Evolutionary conservation across 2,329 filamentous ascomycete genomes (phyloP).

Genomic region (Acephala macrosclerotiorum): DNA sequence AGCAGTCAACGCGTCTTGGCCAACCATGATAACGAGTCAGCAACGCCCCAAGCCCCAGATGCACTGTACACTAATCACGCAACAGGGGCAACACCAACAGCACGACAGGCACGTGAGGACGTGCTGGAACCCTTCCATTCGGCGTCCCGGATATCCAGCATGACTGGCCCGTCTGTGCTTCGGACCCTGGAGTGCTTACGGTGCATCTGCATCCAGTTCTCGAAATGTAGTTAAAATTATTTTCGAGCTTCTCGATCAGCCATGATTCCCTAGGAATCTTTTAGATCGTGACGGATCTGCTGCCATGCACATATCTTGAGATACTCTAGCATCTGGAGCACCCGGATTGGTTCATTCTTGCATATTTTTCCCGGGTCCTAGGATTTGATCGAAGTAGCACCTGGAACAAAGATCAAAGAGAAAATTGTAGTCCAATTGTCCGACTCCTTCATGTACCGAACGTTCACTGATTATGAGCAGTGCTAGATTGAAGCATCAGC

Average conservation of each 20-base stretch:
- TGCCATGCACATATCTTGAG: constrained; percentile 2
- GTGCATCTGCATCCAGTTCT: constrained; percentile 3
- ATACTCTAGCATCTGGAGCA: not conserved
- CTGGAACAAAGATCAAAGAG: not conserved
- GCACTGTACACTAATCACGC: constrained; percentile 7
- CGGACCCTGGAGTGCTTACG: constrained; percentile 6
- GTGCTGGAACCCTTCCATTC: not conserved
- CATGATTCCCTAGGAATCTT: not conserved
- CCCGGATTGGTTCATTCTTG: constrained; percentile 6
- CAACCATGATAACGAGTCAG: not conserved
- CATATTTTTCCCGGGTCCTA: not conserved
- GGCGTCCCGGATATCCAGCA: not conserved
- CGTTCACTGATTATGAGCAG: not conserved
- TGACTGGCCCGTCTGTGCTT: not conserved
- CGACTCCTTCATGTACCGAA: not conserved
- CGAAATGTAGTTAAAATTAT: not conserved
- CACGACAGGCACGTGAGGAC: not conserved
- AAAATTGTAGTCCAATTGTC: not conserved
- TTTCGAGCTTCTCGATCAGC: constrained; percentile 2
- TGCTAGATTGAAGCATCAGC: not conserved
- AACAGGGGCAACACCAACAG: not conserved
- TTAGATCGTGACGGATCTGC: not conserved
- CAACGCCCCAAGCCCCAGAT: not conserved
- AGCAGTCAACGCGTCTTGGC: not conserved
- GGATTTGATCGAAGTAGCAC: not conserved